Evolutionary conservation across 768 basidiomycete genomes (phyloP), one percentile per base, ranked within the genome.

Genomic region (Neoboletus subvelutipes): DNA sequence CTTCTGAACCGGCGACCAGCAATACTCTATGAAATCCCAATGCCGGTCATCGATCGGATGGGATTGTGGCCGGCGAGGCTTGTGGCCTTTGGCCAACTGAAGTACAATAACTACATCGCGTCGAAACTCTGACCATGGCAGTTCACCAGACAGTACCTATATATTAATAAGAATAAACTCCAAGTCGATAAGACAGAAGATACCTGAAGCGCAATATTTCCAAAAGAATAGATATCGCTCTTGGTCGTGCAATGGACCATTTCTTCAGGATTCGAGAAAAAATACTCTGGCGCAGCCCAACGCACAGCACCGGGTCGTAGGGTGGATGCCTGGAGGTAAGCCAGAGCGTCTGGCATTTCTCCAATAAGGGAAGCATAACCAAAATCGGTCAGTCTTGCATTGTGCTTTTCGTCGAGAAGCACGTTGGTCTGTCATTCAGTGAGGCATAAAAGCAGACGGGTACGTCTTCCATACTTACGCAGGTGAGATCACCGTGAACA

Each of bases 181-280:
- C 3, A 28, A 36, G 39, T 13, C 6, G 31, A 33, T 10, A 22
- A 8, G 9, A 37, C 7, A 31, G 18, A 34, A 20, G 1, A 33
- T 52, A 61, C 60, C 46, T 56, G 59, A 24, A 56, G 48, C 1
- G 54, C 29, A 12, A 61, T 6, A 9, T 42, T 56, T 26, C 52
- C 55, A 29, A 53, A 62, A n/a, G 52, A 62, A 31, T 50, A 62
- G 3, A 62, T 48, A 31, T 61, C 61, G 9, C 46, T 53, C 24
- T 53, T 53, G 13, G 33, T 53, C 9, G 59, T 61, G 28, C 33
- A 37, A 17, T 43, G 22, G 15, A 40, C 17, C 22, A 12, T 28
- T 24, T 45, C 55, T 34, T 62, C 59, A 2, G 55, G 9, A 33
- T 42, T 43, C 15, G 31, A 50, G 12, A 40, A 41, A 46, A 55